Conservation (phyloP, 352 stramenopile genomes). For the Phytophthora megakarya region DNA sequence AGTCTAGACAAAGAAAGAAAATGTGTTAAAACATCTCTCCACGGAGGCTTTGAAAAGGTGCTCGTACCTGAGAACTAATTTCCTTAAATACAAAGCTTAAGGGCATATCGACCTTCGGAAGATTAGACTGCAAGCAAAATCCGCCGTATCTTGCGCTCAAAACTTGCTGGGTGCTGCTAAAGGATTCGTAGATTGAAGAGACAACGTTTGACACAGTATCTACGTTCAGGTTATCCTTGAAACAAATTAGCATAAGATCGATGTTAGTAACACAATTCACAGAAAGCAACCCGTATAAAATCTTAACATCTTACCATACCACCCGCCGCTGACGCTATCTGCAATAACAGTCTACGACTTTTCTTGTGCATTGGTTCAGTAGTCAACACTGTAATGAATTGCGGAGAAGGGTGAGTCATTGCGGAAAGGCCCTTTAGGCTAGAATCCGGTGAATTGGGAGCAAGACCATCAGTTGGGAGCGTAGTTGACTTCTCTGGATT, state of each 20-base stretch:
- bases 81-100: slow-evolving; percentile 55
- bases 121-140: slow-evolving; percentile 42
- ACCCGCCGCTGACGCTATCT: slow-evolving; percentile 25
- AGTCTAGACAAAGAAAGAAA: slow-evolving; percentile 41
- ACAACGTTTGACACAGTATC: slow-evolving; percentile 18
- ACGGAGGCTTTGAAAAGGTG: background rate
- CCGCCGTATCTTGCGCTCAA: slow-evolving; percentile 39
- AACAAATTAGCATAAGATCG: background rate
- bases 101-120: slow-evolving; percentile 25
- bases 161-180: background rate
- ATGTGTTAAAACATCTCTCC: background rate
- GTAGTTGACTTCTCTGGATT: background rate
- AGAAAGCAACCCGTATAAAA: background rate
- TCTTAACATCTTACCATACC: slow-evolving; percentile 17
- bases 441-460: background rate
- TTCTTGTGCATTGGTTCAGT: slow-evolving; percentile 27
- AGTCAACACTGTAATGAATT: slow-evolving; percentile 29
- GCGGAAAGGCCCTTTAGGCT: background rate
- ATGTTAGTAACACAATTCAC: background rate
- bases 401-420: slow-evolving; percentile 1
- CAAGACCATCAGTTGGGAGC: background rate
- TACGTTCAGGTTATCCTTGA: slow-evolving; percentile 26
- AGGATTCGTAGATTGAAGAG: slow-evolving; percentile 8
- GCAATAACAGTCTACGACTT: slow-evolving; percentile 35
- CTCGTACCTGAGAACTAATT: slow-evolving; percentile 57